Percentiles rank a stretch among this genome's conserved stretches.
Evolutionary conservation across 371 early-diverging fungal genomes (phyloP).

Genomic region (Phascolomyces articulosus): DNA sequence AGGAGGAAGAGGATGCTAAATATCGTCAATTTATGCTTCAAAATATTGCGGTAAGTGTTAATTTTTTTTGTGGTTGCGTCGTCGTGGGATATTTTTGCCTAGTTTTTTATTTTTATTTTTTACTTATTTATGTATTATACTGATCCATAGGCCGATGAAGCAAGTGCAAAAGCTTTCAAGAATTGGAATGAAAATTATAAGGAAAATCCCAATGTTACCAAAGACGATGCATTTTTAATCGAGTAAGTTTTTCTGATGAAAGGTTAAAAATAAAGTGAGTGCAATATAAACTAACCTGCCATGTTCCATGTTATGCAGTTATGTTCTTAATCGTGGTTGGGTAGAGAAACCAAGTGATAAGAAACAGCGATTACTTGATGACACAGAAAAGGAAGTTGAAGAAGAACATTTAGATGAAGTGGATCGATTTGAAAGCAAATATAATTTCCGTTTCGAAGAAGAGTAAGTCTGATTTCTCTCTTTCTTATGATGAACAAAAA

Average conservation of each 20-base stretch:
- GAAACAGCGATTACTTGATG: slow-evolving; percentile 48
- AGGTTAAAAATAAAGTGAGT: not conserved
- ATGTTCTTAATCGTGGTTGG: slow-evolving; percentile 94
- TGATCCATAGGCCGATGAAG: slow-evolving; percentile 39
- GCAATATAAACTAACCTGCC: no score
- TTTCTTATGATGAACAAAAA: no score
- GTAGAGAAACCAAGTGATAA: slow-evolving; percentile 66
- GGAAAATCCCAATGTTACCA: slow-evolving; percentile 50
- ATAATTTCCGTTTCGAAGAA: slow-evolving; percentile 95
- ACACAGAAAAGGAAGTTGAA: slow-evolving; percentile 66
- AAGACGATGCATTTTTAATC: slow-evolving; percentile 89
- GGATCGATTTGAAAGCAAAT: slow-evolving; percentile 88
- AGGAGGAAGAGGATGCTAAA: slow-evolving; percentile 76
- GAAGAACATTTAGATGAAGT: slow-evolving; percentile 72
- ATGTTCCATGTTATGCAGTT: slow-evolving; percentile 46
- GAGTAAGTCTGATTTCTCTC: slow-evolving; percentile 41
- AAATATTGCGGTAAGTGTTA: slow-evolving; percentile 62
- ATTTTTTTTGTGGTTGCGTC: not conserved
- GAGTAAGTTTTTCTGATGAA: slow-evolving; percentile 53
- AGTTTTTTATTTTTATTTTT: no score
- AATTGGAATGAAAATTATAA: slow-evolving; percentile 65
- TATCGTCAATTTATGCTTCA: slow-evolving; percentile 84
- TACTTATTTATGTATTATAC: not conserved
- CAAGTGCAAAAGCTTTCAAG: slow-evolving; percentile 54
- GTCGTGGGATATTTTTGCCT: no score